Conservation (phyloP, 805 yeast species). For the Zygosaccharomyces pseudorouxii region DNA sequence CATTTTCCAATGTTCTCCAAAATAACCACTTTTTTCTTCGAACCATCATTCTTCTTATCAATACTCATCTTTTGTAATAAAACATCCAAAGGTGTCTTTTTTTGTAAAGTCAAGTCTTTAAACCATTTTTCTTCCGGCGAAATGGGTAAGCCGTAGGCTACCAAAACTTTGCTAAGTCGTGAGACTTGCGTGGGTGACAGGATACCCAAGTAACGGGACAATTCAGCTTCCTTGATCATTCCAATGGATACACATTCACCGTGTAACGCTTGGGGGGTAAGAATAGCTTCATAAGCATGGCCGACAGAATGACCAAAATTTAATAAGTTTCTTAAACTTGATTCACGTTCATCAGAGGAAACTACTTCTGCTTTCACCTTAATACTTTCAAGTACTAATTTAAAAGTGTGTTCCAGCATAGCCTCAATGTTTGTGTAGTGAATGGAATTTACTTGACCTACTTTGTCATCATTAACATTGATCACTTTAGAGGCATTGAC, state of each 20-base stretch:
- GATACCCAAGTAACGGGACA: slow-evolving; percentile 85
- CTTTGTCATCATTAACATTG: slow-evolving; percentile 14
- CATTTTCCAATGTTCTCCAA: slow-evolving; percentile 84
- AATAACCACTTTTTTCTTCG: slow-evolving; percentile 80
- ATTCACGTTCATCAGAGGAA: slow-evolving; percentile 89
- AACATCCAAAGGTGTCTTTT: slow-evolving; percentile 69
- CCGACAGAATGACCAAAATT: slow-evolving; percentile 98
- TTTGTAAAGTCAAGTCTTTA: slow-evolving; percentile 61
- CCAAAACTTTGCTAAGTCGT: slow-evolving; percentile 73
- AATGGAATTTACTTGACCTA: slow-evolving; percentile 38
- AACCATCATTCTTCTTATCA: slow-evolving; percentile 94
- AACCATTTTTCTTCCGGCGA: slow-evolving; percentile 69
- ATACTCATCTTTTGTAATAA: slow-evolving; percentile 84
- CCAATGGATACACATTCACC: slow-evolving; percentile 99
- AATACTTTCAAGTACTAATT: slow-evolving; percentile 79
- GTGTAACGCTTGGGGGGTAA: slow-evolving; percentile 93
- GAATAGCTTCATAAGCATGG: slow-evolving; percentile 96
- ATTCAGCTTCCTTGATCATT: slow-evolving; percentile 89
- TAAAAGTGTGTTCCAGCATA: slow-evolving; percentile 68
- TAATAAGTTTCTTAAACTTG: slow-evolving; percentile 83
- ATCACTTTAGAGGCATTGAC: slow-evolving; percentile 40
- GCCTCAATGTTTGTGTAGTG: slow-evolving; percentile 57
- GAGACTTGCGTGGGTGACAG: slow-evolving; percentile 92
- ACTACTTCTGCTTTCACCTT: slow-evolving; percentile 93
- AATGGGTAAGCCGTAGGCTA: slow-evolving; percentile 82